Base-by-base conservation (phyloP, 164 flowering plant genomes). In the Warburgia ugandensis region DNA sequence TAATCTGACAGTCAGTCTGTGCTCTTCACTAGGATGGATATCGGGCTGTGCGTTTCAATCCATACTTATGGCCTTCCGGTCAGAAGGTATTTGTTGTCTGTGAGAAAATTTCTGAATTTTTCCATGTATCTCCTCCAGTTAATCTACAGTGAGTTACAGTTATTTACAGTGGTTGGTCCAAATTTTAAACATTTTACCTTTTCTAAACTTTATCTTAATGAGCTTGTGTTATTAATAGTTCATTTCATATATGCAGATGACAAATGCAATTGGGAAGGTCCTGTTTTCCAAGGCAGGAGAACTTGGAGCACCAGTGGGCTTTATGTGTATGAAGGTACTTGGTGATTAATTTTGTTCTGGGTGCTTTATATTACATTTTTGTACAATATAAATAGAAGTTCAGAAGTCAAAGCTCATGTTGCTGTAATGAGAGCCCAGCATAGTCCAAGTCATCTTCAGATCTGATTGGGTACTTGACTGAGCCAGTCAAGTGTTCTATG, bases 241-340 rank as follows among this genome's bases (percentile, higher is more conserved):
- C 6, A n/a, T 40, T 48, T 22, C 28, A 13, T 7, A 6, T 19
- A 2, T 54, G 38, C 27, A 87, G 98, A 92, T 92, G 96, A 85
- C 95, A 48, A 87, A 85, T 62, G 79, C 74, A 37, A 67, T 83
- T 57, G 98, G 96, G 13, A 85, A 77, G 68, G 76, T 79, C 42
- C 29, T 92, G 71, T 92, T 85, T 59, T 65, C 84, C 2, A 81
- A 67, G 66, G 98, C 98, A 7, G 98, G 98, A 67, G 82, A 85
- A 49, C 95, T 87, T 66, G 85, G 86, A 25, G 71, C 70, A 10
- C 96, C 96, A 33, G 96, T 92, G 36, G 88, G 90, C 54, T 79
- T 92, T 66, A 77, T 92, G 98, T 87, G 96, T 64, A 78, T 74
- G 82, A 87, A 87, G 92, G 92, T 84, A 43, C n/a, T n/a, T n/a